Percentiles rank a stretch among this genome's conserved stretches.
Evolutionary conservation across 306 rosid species (phyloP).

Genomic region (Trichosanthes truncata): DNA sequence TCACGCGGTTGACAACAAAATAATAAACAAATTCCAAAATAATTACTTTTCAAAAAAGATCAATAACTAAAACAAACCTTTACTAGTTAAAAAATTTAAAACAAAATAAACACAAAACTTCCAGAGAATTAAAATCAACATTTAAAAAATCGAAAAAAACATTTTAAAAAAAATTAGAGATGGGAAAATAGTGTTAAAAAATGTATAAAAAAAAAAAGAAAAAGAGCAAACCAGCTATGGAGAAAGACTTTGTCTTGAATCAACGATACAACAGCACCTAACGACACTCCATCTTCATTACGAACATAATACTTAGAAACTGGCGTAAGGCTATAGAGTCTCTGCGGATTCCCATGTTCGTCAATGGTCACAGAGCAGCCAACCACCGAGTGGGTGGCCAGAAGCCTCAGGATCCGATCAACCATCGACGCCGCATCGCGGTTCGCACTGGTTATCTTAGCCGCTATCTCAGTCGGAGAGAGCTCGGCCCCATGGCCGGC

Average conservation of each 20-base stretch:
- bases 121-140: too few relatives aligned
- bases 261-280: slow-evolving; percentile 22
- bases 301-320: slow-evolving; percentile 13
- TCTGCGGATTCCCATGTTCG: not conserved
- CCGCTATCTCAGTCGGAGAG: not conserved
- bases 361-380: not conserved
- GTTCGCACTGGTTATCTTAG: not conserved
- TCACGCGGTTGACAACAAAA: too few relatives aligned
- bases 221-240: slow-evolving; percentile 27
- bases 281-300: slow-evolving; percentile 27
- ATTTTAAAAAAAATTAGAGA: too few relatives aligned
- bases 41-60: too few relatives aligned
- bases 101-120: too few relatives aligned
- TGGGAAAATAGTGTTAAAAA: too few relatives aligned
- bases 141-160: too few relatives aligned
- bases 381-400: not conserved
- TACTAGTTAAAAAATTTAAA: too few relatives aligned
- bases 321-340: not conserved
- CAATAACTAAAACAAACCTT: too few relatives aligned
- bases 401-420: not conserved
- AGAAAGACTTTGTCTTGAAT: slow-evolving; percentile 22
- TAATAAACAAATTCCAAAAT: too few relatives aligned
- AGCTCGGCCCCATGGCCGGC: not conserved
- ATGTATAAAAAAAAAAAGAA: too few relatives aligned
- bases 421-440: not conserved